Base-by-base conservation (phyloP, 2,329 filamentous ascomycete genomes). In the Xylaria sp. region DNA sequence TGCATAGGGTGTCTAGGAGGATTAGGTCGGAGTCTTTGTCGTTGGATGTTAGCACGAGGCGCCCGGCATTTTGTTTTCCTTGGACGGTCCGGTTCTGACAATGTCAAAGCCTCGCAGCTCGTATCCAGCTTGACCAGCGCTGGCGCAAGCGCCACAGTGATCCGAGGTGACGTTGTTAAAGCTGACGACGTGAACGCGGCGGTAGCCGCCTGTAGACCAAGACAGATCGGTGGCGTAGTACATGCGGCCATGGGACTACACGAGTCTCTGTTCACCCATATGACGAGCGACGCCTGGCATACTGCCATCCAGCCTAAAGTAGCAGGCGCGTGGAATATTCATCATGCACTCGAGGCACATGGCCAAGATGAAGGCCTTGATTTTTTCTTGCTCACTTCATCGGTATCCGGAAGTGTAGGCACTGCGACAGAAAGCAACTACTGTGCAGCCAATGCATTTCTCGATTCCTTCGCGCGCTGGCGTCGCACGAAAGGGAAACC, bases 381-480 rank as follows among this genome's bases (percentile, higher is more conserved):
- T 69, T 81, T 81, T 66, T 80, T 81, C 75, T 3, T 73, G 60
- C 32, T 75, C 63, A 74, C 55, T 10, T 78, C 32, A 61, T 78
- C 60, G 55, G 66, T 79, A 6, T 73, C 75, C 0, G 78, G 75
- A 0, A 74, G 69, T 6, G 65, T 79, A 0, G 81, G 78, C 0
- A 76, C 71, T 2, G 69, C 77, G 0, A 76, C 73, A 0, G 80
- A 82, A 58, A 68, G 68, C 40, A 81, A 81, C 60, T 82, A 82
- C 53, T 75, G 72, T 53, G 75, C 78, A 0, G 80, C 73, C 0
- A 82, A 82, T 66, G 69, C 57, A 18, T 82, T 77, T 68, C 74
- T 81, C 2, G 81, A 82, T 51, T 65, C 71, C 0, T 75, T 81
- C 13, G 72, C 76, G 0, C 60, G 72, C 0, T 75, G 75, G 27